phyloP scores from a whole-genome alignment of 2,329 filamentous ascomycete genomes.

The Coniella vitis region DNA sequence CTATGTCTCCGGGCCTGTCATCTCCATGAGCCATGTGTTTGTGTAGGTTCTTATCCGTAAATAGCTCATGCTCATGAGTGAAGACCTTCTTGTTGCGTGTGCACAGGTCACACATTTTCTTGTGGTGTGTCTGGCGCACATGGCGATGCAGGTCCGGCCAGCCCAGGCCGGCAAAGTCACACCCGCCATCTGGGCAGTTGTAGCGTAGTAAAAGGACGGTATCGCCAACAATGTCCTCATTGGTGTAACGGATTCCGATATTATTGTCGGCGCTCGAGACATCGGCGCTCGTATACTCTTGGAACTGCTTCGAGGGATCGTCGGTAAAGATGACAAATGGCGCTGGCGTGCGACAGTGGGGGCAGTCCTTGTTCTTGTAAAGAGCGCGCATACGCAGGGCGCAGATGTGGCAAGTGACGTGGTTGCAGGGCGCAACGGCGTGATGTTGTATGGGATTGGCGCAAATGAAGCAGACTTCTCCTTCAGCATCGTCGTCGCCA shows the following conservation, averaged over 20 bases:
- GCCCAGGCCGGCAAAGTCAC: constrained; percentile 70
- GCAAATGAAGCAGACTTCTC: constrained; percentile 94
- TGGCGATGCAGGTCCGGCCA: constrained; percentile 60
- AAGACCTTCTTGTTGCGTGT: constrained; percentile 95
- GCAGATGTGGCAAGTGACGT: constrained; percentile 95
- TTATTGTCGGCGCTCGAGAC: constrained; percentile 76
- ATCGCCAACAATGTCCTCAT: constrained; percentile 82
- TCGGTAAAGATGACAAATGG: constrained; percentile 90
- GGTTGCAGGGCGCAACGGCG: constrained; percentile 88
- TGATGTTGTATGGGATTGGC: constrained; percentile 83
- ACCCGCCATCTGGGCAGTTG: constrained; percentile 83
- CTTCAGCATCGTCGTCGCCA: constrained; percentile 42
- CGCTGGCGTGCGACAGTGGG: constrained; percentile 80
- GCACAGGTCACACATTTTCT: constrained; percentile 88
- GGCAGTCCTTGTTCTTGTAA: constrained; percentile 94
- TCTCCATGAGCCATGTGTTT: constrained; percentile 88
- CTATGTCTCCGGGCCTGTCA: constrained; percentile 77
- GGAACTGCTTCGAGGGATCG: constrained; percentile 70
- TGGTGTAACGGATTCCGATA: constrained; percentile 87
- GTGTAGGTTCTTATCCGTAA: constrained; percentile 71
- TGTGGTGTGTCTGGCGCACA: constrained; percentile 74
- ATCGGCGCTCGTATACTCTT: constrained; percentile 70
- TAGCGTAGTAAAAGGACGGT: constrained; percentile 83
- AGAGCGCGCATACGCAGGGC: constrained; percentile 82
- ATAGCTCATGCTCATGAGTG: constrained; percentile 94